These are phyloP conservation scores for Dactylorhiza incarnata DNA, from an alignment of 106 monocot genomes.

Conservation along the genomic window DNA sequence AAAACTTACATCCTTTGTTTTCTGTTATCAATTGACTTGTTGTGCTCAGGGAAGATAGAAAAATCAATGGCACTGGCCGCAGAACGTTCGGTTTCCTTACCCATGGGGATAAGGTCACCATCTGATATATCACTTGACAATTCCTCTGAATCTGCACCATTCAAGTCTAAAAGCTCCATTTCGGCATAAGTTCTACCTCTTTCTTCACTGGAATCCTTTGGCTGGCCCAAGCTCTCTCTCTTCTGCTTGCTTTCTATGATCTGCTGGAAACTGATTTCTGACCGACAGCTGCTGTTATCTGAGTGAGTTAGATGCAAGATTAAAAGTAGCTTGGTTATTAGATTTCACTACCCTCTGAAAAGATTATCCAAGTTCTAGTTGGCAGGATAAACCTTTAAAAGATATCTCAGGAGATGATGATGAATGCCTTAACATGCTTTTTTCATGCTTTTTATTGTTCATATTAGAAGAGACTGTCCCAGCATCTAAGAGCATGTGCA, in stretches of 20 bases:
- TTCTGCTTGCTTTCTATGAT: conserved; percentile 27
- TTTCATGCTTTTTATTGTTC: not conserved
- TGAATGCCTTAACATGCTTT: conserved; percentile 40
- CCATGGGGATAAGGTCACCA: conserved; percentile 27
- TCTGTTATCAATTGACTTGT: conserved; percentile 11
- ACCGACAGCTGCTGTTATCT: conserved; percentile 46
- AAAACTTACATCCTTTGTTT: conserved; percentile 33
- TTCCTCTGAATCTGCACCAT: conserved; percentile 57
- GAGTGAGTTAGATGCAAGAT: conserved; percentile 29
- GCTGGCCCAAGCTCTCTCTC: not conserved
- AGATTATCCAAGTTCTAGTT: conserved; percentile 2
- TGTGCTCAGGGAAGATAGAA: conserved; percentile 22
- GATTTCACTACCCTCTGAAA: conserved; percentile 17
- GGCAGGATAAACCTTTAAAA: conserved; percentile 12
- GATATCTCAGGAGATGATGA: conserved; percentile 31
- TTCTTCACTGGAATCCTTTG: conserved; percentile 21
- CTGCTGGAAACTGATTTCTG: conserved; percentile 37
- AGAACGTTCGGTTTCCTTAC: conserved; percentile 52
- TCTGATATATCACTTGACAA: conserved; percentile 68
- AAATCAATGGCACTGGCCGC: conserved; percentile 27
- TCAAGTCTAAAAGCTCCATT: not conserved
- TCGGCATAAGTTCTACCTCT: conserved; percentile 11
- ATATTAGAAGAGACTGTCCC: conserved; percentile 19
- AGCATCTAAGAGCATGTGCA: conserved; percentile 45
- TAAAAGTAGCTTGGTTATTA: conserved; percentile 27